Conservation (phyloP, 2,329 filamentous ascomycete species). For the Mycosphaerella sp. region DNA sequence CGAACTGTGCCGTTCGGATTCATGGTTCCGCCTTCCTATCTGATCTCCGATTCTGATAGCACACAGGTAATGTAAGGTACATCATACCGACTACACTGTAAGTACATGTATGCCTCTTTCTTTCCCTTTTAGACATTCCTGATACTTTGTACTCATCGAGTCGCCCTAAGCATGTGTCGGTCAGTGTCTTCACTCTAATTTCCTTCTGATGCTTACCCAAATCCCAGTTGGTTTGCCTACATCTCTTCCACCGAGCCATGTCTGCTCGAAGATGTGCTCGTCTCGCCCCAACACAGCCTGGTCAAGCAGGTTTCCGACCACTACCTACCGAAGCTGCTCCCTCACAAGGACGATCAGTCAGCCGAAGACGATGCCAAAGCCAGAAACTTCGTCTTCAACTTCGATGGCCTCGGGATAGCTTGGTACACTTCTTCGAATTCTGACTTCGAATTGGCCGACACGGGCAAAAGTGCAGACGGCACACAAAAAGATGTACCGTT, state of each 20-base stretch:
- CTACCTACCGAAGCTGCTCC: conserved; percentile 49
- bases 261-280: conserved; percentile 51
- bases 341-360: conserved; percentile 41
- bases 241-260: conserved; percentile 49
- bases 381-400: conserved; percentile 50
- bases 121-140: background rate
- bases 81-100: background rate
- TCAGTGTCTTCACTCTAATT: conserved; percentile 20
- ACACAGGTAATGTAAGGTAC: too few relatives aligned
- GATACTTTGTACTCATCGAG: background rate
- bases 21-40: too few relatives aligned
- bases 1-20: too few relatives aligned
- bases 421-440: conserved; percentile 48
- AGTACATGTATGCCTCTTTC: background rate
- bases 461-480: conserved; percentile 26
- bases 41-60: too few relatives aligned
- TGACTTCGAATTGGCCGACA: conserved; percentile 35
- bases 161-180: conserved; percentile 31
- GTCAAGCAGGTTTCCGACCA: conserved; percentile 47
- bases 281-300: conserved; percentile 41
- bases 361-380: conserved; percentile 43
- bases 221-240: conserved; percentile 51
- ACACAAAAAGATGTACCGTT: conserved; percentile 27
- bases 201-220: conserved; percentile 1
- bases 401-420: conserved; percentile 51